Evolutionary conservation across 2,329 filamentous ascomycete species (phyloP), one percentile per base, ranked within the genome.

Genomic region (Trichoderma citrinoviride): DNA sequence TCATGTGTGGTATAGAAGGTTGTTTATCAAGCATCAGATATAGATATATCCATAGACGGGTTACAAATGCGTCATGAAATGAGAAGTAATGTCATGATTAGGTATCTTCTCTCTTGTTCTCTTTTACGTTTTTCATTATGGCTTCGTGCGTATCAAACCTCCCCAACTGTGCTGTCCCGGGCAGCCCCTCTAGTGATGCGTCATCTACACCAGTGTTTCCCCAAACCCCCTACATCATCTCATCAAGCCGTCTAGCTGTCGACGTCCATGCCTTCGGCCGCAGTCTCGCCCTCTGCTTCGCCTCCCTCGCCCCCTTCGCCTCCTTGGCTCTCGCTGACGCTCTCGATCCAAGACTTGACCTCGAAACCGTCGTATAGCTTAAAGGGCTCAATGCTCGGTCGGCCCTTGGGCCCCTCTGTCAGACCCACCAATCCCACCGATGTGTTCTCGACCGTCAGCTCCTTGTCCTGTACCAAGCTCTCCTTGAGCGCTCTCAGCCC

Each of bases 401-500:
- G 82, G 61, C 81, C 80, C 15, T 54, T 56, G 33, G 60, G 47
- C 43, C 68, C 68, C 67, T 79, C 78, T 68, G 77, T 80, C 55
- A 85, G 80, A 10, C 93, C 93, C 23, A 93, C 91, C 67, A 97
- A 83, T 43, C 91, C 93, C 61, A 99, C 86, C 71, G 92, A 97
- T 62, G 93, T 97, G 81, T 99, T 99, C 77, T 98, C 95, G 46
- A 97, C 87, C 63, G 94, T 98, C 77, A 99, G 82, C 84, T 98
- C 93, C 83, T 96, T 96, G 80, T 99, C 95, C 85, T 98, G 94
- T 65, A 91, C 90, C 77, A 99, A 82, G 71, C 91, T 96, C 83
- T 99, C 95, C 84, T 97, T 97, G 75, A 99, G 82, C 58, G 95
- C 94, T 75, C 87, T 86, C 75, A 99, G 82, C 37, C 94, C 95